phyloP scores from a whole-genome alignment of 2,329 filamentous ascomycete genomes.

The Monilinia aucupariae region DNA sequence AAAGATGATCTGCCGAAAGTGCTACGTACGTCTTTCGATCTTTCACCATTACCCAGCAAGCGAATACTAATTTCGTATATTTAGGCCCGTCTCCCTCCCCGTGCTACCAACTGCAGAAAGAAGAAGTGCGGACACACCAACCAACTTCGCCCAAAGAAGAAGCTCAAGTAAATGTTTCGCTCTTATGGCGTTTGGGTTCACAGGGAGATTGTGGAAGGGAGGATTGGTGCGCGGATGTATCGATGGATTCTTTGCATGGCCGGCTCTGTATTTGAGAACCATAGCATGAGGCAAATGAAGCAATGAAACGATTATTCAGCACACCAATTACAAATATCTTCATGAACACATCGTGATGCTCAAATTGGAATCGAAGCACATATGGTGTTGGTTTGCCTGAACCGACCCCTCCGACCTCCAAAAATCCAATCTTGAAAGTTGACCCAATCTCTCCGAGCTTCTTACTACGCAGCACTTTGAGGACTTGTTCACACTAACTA shows the following conservation, averaged over 20 bases:
- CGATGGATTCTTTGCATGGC: constrained; percentile 27
- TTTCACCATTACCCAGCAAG: not conserved
- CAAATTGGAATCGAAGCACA: not conserved
- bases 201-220: constrained; percentile 17
- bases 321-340: constrained; percentile 12
- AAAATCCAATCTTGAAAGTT: not conserved
- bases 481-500: not conserved
- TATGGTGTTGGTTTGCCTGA: not conserved
- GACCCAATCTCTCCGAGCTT: not conserved
- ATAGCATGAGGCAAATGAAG: constrained; percentile 19
- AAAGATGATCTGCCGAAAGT: constrained; percentile 99
- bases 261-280: constrained; percentile 19
- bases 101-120: constrained; percentile 99
- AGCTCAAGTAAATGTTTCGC: constrained; percentile 78
- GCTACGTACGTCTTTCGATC: constrained; percentile 69
- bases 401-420: not conserved
- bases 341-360: not conserved
- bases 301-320: constrained; percentile 21
- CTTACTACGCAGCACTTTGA: not conserved
- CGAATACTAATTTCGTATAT: constrained; percentile 26
- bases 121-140: constrained; percentile 99
- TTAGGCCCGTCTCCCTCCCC: constrained; percentile 79
- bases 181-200: constrained; percentile 32
- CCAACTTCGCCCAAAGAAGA: constrained; percentile 99
- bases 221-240: constrained; percentile 13